Conservation (phyloP, 768 basidiomycete species). For the Thelephora aurantiotincta region DNA sequence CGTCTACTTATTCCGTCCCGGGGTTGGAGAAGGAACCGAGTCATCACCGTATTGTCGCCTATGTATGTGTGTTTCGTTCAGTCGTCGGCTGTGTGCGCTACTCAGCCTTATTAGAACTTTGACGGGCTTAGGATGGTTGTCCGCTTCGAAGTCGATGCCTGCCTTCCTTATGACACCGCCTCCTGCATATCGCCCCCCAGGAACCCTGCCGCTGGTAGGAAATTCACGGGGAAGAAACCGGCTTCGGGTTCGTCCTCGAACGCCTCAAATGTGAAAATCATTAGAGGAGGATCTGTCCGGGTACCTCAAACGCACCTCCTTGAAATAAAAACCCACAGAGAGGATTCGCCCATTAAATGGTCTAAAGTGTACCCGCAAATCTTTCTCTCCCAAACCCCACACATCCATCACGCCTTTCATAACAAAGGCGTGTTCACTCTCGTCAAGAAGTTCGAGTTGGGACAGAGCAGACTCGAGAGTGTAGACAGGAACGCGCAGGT, state of each 20-base stretch:
- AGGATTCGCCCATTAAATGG: slow-evolving; percentile 27
- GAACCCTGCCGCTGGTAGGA: slow-evolving; percentile 4
- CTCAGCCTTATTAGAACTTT: slow-evolving; percentile 5
- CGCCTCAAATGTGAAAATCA: slow-evolving; percentile 9
- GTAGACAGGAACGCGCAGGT: slow-evolving; percentile 15
- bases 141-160: slow-evolving; percentile 17
- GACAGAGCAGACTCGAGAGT: slow-evolving; percentile 8
- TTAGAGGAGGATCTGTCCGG: slow-evolving; percentile 12
- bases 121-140: slow-evolving; percentile 13
- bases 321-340: slow-evolving; percentile 15
- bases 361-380: slow-evolving; percentile 48
- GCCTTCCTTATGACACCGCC: slow-evolving; percentile 2
- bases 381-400: slow-evolving; percentile 52
- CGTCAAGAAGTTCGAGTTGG: slow-evolving; percentile 29
- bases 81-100: background rate
- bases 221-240: no score
- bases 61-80: slow-evolving; percentile 27
- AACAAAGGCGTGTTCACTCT: slow-evolving; percentile 34
- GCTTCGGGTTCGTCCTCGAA: slow-evolving; percentile 1
- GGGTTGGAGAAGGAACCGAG: slow-evolving; percentile 38
- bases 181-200: slow-evolving; percentile 6
- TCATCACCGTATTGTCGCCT: slow-evolving; percentile 49
- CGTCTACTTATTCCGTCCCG: slow-evolving; percentile 30
- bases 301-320: slow-evolving; percentile 22
- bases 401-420: slow-evolving; percentile 47